Base-by-base conservation (phyloP, 345 rosid genomes). In the Euphorbia lathyris region DNA sequence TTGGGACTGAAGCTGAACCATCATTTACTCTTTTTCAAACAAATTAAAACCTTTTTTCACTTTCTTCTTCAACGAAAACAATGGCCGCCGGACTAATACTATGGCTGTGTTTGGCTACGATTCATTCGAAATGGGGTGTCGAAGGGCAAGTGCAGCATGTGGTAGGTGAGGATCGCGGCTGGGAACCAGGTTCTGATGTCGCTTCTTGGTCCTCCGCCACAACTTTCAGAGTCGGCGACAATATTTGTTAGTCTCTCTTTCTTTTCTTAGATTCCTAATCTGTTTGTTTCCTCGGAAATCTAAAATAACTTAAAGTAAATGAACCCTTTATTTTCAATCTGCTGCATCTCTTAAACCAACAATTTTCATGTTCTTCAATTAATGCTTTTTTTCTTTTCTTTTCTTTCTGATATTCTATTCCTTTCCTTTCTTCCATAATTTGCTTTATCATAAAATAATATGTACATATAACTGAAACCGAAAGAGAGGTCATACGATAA, bases 141-240 rank as follows among this genome's bases (percentile, higher is more conserved):
- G 77, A 27, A 57, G 88, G 82, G 38, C 83, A 84, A 70, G 79
- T 79, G 66, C 86, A 87, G 76, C 91, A 89, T 52, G 83, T 87
- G 38, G 88, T 85, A 52, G 92, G 91, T 23, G 87, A 83, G 9
- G 92, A 89, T 45, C 86, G 87, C 5, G 95, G 95, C 7, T 89
- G 95, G 95, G 90, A 83, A 43, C 57, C 82, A 3, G 68, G 72
- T 4, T 55, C 74, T 27, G 82, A 80, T 52, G 51, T 84, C 20
- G 80, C 78, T 7, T 71, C 83, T 22, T 87, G 92, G 95, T 73
- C 86, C 62, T 70, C 80, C 66, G 81, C 77, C 16, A 83, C 78
- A 74, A 72, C 58, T 67, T 85, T 87, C 87, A 56, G 74, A 42
- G 81, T 84, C 55, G 95, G 95, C 57, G 91, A 89, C 69, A 81